phyloP scores from a whole-genome alignment of 768 basidiomycete genomes.

The Mycena polygramma region DNA sequence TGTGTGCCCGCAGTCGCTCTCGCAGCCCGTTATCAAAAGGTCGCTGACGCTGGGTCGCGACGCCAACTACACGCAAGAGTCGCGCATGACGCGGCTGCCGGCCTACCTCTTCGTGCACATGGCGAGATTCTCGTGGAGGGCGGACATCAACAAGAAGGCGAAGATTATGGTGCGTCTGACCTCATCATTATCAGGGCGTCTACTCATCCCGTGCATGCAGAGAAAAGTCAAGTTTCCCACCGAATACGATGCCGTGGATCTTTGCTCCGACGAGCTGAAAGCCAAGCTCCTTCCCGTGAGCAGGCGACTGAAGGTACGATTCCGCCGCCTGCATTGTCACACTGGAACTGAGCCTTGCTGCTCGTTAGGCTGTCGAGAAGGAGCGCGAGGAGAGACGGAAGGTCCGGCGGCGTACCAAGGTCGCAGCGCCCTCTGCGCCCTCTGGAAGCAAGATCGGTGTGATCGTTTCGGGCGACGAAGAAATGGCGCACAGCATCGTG shows the following conservation, averaged over 20 bases:
- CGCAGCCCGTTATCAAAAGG: slow-evolving; percentile 87
- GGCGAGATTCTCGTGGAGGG: slow-evolving; percentile 96
- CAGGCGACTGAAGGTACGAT: slow-evolving; percentile 65
- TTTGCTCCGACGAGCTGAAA: slow-evolving; percentile 85
- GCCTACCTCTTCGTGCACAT: slow-evolving; percentile 91
- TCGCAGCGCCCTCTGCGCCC: slow-evolving; percentile 40
- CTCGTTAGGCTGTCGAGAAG: slow-evolving; percentile 74
- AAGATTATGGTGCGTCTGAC: slow-evolving; percentile 88
- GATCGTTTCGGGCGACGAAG: too few species aligned
- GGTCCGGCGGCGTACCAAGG: slow-evolving; percentile 82
- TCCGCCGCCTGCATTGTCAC: too few species aligned
- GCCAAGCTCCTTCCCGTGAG: slow-evolving; percentile 78
- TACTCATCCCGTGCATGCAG: slow-evolving; percentile 49
- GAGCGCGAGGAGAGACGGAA: slow-evolving; percentile 88
- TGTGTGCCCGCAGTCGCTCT: slow-evolving; percentile 71
- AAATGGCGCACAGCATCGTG: too few species aligned
- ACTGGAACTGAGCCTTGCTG: not conserved
- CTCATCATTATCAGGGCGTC: not conserved
- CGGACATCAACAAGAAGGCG: slow-evolving; percentile 91
- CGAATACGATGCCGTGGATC: slow-evolving; percentile 88
- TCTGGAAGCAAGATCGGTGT: slow-evolving; percentile 35
- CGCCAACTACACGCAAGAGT: slow-evolving; percentile 85
- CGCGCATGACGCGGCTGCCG: slow-evolving; percentile 87
- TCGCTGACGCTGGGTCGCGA: slow-evolving; percentile 85
- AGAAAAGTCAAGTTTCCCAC: slow-evolving; percentile 93